Evolutionary conservation across 2,329 filamentous ascomycete genomes (phyloP).

Genomic region (Hirsutella thompsonii): DNA sequence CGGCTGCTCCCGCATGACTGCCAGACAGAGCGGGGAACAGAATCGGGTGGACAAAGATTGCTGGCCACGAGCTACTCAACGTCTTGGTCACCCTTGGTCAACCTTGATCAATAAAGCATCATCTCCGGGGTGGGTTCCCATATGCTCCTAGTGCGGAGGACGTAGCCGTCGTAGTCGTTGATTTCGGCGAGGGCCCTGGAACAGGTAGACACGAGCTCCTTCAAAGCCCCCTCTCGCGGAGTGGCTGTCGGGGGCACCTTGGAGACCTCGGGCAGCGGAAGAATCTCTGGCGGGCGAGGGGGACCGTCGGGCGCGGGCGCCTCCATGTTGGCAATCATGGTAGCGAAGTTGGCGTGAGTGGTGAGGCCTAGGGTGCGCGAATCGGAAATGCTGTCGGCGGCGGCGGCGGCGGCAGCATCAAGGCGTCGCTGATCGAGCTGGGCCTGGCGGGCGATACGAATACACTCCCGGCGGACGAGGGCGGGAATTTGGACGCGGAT

Average conservation of each 20-base stretch:
- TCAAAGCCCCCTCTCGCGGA: slow-evolving; percentile 11
- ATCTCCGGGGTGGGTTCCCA: slow-evolving; percentile 12
- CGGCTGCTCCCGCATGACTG: too few relatives aligned
- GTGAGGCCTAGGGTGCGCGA: neutral
- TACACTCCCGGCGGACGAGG: slow-evolving; percentile 16
- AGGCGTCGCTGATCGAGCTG: slow-evolving; percentile 7
- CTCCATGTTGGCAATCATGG: slow-evolving; percentile 19
- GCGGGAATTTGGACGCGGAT: slow-evolving; percentile 18
- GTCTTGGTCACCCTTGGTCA: slow-evolving; percentile 8
- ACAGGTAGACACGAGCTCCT: slow-evolving; percentile 10
- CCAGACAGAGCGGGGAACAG: too few relatives aligned
- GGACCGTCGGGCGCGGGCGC: slow-evolving; percentile 3
- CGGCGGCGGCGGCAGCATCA: neutral
- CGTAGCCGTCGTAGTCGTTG: slow-evolving; percentile 12
- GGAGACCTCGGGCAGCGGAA: slow-evolving; percentile 10
- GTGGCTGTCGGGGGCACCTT: slow-evolving; percentile 1
- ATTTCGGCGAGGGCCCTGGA: slow-evolving; percentile 9
- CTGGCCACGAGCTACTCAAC: neutral
- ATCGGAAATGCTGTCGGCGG: neutral
- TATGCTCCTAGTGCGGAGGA: slow-evolving; percentile 3
- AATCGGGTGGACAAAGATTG: neutral
- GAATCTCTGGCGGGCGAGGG: neutral
- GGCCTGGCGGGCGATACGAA: slow-evolving; percentile 15
- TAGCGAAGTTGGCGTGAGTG: slow-evolving; percentile 3
- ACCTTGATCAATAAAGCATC: too few relatives aligned